phyloP scores from a whole-genome alignment of 345 rosid genomes.

The Pugionium dolabratum region DNA sequence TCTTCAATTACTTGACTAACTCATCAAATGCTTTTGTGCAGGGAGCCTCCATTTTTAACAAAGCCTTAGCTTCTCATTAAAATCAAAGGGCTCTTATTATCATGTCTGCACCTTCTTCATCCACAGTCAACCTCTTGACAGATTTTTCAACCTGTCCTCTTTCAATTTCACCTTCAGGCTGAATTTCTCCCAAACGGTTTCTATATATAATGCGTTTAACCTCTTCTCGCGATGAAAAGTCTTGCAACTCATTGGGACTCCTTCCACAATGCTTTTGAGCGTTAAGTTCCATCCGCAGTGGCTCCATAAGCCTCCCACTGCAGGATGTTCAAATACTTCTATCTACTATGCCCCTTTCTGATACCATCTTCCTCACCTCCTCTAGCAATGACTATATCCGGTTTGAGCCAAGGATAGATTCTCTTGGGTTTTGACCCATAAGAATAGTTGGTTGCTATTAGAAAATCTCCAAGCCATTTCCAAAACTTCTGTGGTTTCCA shows the following conservation, averaged over 20 bases:
- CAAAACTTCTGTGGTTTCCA: slow-evolving; percentile 50
- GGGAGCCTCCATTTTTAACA: slow-evolving; percentile 14
- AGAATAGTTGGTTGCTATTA: slow-evolving; percentile 42
- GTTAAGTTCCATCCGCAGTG: slow-evolving; percentile 42
- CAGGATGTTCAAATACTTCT: slow-evolving; percentile 45
- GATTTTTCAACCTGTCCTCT: slow-evolving; percentile 10
- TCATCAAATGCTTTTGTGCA: slow-evolving; percentile 18
- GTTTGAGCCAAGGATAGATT: background rate
- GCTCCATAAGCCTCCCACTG: slow-evolving; percentile 53
- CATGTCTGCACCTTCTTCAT: slow-evolving; percentile 31
- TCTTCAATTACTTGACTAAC: slow-evolving; percentile 4
- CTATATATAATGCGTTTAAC: slow-evolving; percentile 30
- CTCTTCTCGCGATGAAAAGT: slow-evolving; percentile 38
- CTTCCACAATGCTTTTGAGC: slow-evolving; percentile 37
- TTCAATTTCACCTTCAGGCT: slow-evolving; percentile 8
- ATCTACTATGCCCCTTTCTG: slow-evolving; percentile 65
- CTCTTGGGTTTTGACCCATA: slow-evolving; percentile 52
- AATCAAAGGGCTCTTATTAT: slow-evolving; percentile 4
- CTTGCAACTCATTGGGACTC: slow-evolving; percentile 44
- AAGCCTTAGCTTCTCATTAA: slow-evolving; percentile 25
- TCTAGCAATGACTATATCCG: slow-evolving; percentile 36
- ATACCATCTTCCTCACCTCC: slow-evolving; percentile 31
- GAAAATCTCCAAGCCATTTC: slow-evolving; percentile 56
- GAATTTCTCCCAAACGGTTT: slow-evolving; percentile 25
- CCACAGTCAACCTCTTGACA: slow-evolving; percentile 24